Evolutionary conservation across 345 rosid genomes (phyloP).

Genomic region (Eucalyptus curtisii): DNA sequence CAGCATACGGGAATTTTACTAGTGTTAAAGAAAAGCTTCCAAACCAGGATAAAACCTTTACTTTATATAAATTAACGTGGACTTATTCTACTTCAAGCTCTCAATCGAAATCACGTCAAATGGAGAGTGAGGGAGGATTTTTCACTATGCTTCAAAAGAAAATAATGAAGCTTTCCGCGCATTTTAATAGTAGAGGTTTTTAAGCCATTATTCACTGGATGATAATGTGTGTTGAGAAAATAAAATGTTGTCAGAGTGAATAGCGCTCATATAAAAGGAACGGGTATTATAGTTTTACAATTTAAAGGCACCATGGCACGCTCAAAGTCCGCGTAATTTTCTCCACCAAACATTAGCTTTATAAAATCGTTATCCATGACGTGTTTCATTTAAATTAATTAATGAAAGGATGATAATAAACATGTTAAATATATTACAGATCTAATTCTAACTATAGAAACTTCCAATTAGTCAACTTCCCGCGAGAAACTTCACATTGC

Average conservation of each 20-base stretch:
- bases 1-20: not conserved
- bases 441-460: not conserved
- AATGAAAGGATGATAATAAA: not conserved
- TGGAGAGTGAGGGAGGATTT: not conserved
- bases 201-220: not conserved
- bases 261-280: not conserved
- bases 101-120: too few relatives aligned
- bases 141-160: not conserved
- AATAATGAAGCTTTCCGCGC: not conserved
- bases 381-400: not conserved
- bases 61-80: not conserved
- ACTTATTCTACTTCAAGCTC: not conserved
- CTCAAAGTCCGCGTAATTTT: not conserved
- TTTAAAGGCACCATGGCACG: not conserved
- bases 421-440: not conserved
- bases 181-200: not conserved
- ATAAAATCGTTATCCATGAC: not conserved
- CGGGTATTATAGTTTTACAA: not conserved
- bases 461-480: fast-evolving
- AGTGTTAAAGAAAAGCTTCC: not conserved
- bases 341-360: not conserved
- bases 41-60: not conserved
- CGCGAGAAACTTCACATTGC: not conserved
- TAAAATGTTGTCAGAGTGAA: not conserved
- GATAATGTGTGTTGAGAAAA: not conserved